Evolutionary conservation across 2,329 filamentous ascomycete genomes (phyloP).

Genomic region (Fusarium oligoseptatum): DNA sequence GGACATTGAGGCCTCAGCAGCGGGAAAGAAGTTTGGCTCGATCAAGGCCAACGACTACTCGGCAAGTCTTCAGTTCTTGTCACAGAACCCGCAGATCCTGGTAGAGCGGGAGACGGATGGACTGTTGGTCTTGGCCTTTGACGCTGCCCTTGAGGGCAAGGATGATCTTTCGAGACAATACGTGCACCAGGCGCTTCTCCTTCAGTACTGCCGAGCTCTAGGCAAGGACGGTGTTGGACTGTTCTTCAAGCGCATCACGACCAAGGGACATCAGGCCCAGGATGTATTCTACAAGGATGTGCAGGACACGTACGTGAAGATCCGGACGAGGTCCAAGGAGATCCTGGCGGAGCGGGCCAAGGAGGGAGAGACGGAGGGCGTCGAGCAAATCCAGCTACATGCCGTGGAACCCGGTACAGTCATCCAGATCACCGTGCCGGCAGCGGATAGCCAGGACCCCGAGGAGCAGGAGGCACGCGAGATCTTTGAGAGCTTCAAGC

Average conservation of each 20-base stretch:
- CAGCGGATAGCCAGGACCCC: slow-evolving; percentile 74
- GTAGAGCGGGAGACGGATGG: slow-evolving; percentile 91
- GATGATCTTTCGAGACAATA: slow-evolving; percentile 85
- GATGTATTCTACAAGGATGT: slow-evolving; percentile 95
- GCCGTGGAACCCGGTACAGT: slow-evolving; percentile 93
- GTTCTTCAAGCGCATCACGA: slow-evolving; percentile 97
- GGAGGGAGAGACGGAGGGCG: slow-evolving; percentile 71
- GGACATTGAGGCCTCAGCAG: slow-evolving; percentile 79
- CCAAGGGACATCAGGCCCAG: slow-evolving; percentile 87
- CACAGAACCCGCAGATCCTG: slow-evolving; percentile 82
- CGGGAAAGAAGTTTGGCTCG: slow-evolving; percentile 84
- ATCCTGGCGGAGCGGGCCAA: slow-evolving; percentile 70
- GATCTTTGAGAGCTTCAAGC: slow-evolving; percentile 87
- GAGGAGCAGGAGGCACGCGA: slow-evolving; percentile 73
- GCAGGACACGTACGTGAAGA: slow-evolving; percentile 85
- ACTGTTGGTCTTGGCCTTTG: slow-evolving; percentile 91
- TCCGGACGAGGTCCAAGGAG: slow-evolving; percentile 81
- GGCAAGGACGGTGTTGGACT: slow-evolving; percentile 88
- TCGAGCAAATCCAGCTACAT: slow-evolving; percentile 98
- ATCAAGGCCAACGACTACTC: slow-evolving; percentile 83
- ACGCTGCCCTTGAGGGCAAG: slow-evolving; percentile 82
- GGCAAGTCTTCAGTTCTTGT: slow-evolving; percentile 80
- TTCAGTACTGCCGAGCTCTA: slow-evolving; percentile 95
- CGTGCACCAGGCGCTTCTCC: slow-evolving; percentile 90
- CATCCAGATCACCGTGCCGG: slow-evolving; percentile 88